These are phyloP conservation scores for Penicillium canariense DNA, from an alignment of 495 filamentous ascomycete genomes.

Conservation along the genomic window DNA sequence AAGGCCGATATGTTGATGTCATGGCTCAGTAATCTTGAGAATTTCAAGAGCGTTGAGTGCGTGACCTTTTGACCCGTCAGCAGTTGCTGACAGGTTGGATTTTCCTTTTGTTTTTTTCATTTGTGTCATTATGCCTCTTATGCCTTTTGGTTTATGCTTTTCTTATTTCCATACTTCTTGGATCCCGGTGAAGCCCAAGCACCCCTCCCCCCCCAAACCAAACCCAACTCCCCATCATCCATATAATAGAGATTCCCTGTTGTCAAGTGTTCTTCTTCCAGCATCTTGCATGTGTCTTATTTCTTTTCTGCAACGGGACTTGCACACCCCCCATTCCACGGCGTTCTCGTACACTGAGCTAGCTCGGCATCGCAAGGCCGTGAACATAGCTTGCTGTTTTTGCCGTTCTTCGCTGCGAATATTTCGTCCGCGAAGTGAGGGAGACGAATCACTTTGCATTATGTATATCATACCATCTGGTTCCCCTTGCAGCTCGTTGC, in stretches of 20 bases:
- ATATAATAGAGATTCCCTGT: slow-evolving; percentile 21
- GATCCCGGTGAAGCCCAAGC: too few species aligned
- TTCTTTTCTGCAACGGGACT: slow-evolving; percentile 3
- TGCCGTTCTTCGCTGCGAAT: slow-evolving; percentile 22
- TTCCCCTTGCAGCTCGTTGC: slow-evolving; percentile 1
- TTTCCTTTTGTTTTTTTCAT: slow-evolving; percentile 26
- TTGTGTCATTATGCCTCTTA: slow-evolving; percentile 28
- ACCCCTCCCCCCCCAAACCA: slow-evolving; percentile 14
- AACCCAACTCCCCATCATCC: neutral
- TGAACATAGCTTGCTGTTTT: slow-evolving; percentile 29
- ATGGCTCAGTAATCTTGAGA: slow-evolving; percentile 58
- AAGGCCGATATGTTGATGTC: slow-evolving; percentile 87
- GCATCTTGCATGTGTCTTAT: slow-evolving; percentile 28
- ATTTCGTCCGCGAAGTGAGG: slow-evolving; percentile 22
- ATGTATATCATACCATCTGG: slow-evolving; percentile 25
- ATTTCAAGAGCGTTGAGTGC: neutral
- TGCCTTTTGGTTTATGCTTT: slow-evolving; percentile 13
- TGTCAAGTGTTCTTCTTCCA: slow-evolving; percentile 10
- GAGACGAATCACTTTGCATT: slow-evolving; percentile 24
- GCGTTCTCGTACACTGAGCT: slow-evolving; percentile 25
- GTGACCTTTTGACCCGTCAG: neutral
- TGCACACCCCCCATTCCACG: slow-evolving; percentile 14
- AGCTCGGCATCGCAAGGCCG: slow-evolving; percentile 17
- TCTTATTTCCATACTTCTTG: slow-evolving; percentile 5
- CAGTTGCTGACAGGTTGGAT: neutral